Percentiles rank a stretch among this genome's conserved stretches.
These are phyloP conservation scores for Zoysia japonica DNA, from an alignment of 176 grass and related monocot genomes.

Conservation along the genomic window DNA sequence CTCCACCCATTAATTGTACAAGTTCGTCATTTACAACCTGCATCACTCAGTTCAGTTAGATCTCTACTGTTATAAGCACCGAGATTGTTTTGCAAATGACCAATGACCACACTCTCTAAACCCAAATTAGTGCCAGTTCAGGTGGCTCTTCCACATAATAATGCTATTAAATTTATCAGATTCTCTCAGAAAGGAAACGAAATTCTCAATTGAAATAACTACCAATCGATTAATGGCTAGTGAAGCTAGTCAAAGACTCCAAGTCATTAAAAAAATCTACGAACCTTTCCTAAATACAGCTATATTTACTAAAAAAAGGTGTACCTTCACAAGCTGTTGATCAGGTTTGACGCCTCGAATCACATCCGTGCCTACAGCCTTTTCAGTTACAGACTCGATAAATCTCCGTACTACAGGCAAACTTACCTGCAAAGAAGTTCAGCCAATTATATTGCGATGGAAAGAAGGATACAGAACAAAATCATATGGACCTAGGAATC, in stretches of 20 bases:
- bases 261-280: background rate
- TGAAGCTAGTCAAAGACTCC: background rate
- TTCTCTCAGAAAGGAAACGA: background rate
- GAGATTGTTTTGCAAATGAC: background rate
- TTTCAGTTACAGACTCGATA: conserved; percentile 80
- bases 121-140: conserved; percentile 7
- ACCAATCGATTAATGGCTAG: background rate
- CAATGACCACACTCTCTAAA: background rate
- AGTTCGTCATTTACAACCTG: conserved; percentile 92
- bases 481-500: background rate
- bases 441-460: background rate
- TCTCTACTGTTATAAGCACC: background rate
- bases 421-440: conserved; percentile 64
- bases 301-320: background rate
- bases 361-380: conserved; percentile 70
- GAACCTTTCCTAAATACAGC: background rate
- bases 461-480: background rate
- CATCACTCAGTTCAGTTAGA: conserved; percentile 18
- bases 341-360: conserved; percentile 84
- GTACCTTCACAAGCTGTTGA: conserved; percentile 96
- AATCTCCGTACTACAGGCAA: conserved; percentile 85
- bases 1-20: conserved; percentile 89
- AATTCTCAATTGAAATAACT: background rate
- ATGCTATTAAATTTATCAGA: conserved; percentile 7
- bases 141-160: background rate